Base-by-base conservation (phyloP, 805 yeast genomes). In the Kregervanrija delftensis region DNA sequence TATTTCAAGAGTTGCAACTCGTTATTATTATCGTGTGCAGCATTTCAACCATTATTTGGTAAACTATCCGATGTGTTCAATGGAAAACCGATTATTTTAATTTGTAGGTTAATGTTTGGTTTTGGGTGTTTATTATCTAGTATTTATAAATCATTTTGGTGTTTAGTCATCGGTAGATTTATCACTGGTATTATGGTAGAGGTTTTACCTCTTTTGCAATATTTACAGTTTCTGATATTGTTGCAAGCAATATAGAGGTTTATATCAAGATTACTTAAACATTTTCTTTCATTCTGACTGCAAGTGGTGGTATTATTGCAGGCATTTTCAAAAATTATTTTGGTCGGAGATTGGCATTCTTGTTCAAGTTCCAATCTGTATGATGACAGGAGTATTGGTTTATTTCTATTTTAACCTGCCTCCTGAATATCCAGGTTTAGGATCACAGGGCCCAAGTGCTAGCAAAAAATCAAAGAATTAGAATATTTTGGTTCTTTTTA, bases 171-270 rank as follows among this genome's bases (percentile, higher is more conserved):
- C 17, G 83, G 83, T 2, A 68, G 86, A 53, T 79, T 86, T 48
- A 68, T 88, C 42, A 80, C 93, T 17, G 96, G 96, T n/a, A 73
- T 84, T 44, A 96, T 22, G 95, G 91, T 9, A 91, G 95, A 3
- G 96, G 96, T 1, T 74, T 87, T 57, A 77, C 81, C 44, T 73
- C 89, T 0, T 66, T 86, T 52, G 75, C 86, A 17, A 81, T 95
- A 10, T 83, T 87, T 47, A 74, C 88, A 5, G 73, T 83, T 54
- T 77, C 86, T 30, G 96, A 88, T 60, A 67, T 86, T 39, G 80
- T 88, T 31, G 81, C 91, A 2, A 70, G 84, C 49, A 71, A 90
- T 76, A 81, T 33, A 70, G 96, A 45, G 95, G 93, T 1, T 60
- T 85, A 32, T 86, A 77, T 61, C 96, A 88, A 58, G 96, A 96